Conservation (phyloP, 345 rosid species). For the Ceriops decandra region DNA sequence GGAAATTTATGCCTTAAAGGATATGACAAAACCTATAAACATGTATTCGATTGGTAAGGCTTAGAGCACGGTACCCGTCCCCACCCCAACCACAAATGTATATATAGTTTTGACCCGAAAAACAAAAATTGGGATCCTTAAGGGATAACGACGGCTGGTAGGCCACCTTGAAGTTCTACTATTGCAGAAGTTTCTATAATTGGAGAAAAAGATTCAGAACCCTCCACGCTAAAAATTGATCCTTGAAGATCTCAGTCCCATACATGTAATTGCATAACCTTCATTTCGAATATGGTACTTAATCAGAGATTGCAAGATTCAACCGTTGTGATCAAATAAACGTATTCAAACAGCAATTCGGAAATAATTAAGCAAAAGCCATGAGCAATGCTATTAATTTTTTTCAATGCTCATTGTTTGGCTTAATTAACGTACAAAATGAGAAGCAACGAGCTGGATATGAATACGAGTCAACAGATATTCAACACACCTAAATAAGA, state of each 20-base stretch:
- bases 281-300: no score
- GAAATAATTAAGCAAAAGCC: background rate
- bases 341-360: background rate
- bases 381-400: no score
- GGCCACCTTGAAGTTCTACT: background rate
- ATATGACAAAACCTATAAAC: conserved; percentile 3
- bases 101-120: background rate
- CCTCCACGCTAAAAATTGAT: background rate
- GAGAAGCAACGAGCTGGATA: conserved; percentile 11
- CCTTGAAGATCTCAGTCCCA: background rate
- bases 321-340: background rate
- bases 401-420: conserved; percentile 6
- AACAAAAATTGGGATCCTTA: no score
- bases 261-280: no score
- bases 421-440: background rate
- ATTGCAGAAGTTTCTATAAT: background rate
- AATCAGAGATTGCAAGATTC: conserved; percentile 1
- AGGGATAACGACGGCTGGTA: background rate
- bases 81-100: no score
- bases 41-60: no score
- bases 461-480: background rate
- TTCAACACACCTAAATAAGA: background rate
- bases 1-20: background rate
- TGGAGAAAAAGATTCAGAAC: conserved; percentile 4
- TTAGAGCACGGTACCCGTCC: no score